phyloP scores from a whole-genome alignment of 2,329 filamentous ascomycete genomes.

The Alternaria longipes region DNA sequence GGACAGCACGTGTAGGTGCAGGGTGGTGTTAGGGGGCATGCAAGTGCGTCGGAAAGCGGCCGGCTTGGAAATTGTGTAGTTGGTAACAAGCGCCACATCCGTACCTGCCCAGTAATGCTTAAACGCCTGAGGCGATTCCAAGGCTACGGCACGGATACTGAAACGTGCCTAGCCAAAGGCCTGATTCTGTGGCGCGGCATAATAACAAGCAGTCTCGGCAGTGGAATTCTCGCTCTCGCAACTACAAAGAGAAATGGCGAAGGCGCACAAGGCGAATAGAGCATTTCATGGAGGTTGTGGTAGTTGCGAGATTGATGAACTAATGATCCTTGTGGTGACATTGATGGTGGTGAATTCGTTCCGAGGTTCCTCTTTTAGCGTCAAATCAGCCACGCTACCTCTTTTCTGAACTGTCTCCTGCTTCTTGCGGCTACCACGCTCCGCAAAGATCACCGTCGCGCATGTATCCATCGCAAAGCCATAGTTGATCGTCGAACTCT shows the following conservation, averaged over 20 bases:
- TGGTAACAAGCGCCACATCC: not conserved
- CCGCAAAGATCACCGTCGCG: not conserved
- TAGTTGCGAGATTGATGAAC: not conserved
- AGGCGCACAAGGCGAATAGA: not conserved
- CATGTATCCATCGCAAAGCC: slow-evolving; percentile 1
- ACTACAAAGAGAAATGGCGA: not conserved
- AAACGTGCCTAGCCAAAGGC: not conserved
- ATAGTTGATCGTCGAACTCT: not conserved
- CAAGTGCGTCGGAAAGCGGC: not conserved
- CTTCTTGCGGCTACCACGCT: slow-evolving; percentile 2
- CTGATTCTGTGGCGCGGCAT: not conserved
- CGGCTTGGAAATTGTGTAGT: not conserved
- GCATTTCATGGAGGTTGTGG: not conserved
- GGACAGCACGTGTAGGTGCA: not conserved
- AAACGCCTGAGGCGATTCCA: not conserved
- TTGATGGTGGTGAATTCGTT: not conserved
- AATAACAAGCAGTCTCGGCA: not conserved
- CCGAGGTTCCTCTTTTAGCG: not conserved
- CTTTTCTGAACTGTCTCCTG: not conserved
- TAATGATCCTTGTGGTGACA: not conserved
- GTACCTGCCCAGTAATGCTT: not conserved
- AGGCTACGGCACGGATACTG: not conserved
- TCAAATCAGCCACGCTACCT: not conserved
- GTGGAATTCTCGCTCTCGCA: not conserved
- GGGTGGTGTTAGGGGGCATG: not conserved